A percentile compares a stretch with the other conserved stretches of the same genome.
Evolutionary conservation across 305 asterid species (phyloP).

Genomic region (Fraxinus angustifolia): DNA sequence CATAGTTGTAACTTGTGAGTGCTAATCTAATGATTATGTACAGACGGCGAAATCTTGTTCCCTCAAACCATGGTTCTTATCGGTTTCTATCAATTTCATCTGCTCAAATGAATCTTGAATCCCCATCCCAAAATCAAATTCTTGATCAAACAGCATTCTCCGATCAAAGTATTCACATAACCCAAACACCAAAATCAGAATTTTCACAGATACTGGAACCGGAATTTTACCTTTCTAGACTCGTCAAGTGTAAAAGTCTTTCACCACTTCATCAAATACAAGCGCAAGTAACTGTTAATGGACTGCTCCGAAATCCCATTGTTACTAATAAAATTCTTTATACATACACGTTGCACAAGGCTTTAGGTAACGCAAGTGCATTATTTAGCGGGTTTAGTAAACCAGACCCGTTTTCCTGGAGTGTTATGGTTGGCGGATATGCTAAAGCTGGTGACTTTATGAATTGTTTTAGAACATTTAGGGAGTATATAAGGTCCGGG

Average conservation of each 20-base stretch:
- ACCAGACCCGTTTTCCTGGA: conserved; percentile 50
- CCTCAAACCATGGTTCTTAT: conserved; percentile 15
- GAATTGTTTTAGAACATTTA: conserved; percentile 38
- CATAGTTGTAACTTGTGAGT: neutral
- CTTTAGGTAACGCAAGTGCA: conserved; percentile 34
- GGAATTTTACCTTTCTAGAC: conserved; percentile 23
- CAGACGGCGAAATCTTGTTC: conserved; percentile 20
- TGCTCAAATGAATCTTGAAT: conserved; percentile 9
- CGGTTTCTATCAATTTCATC: conserved; percentile 26
- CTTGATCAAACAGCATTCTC: conserved; percentile 3
- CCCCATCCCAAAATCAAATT: conserved; percentile 18
- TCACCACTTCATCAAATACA: conserved; percentile 38
- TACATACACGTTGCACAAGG: conserved; percentile 31
- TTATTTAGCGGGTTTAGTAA: conserved; percentile 36
- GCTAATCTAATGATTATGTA: conserved; percentile 27
- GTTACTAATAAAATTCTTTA: conserved; percentile 40
- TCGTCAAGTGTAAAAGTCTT: conserved; percentile 25
- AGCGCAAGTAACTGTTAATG: conserved; percentile 29
- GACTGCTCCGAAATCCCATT: conserved; percentile 19
- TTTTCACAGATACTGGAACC: conserved; percentile 25
- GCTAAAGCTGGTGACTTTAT: conserved; percentile 41
- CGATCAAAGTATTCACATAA: conserved; percentile 10
- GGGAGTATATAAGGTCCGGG: conserved; percentile 51
- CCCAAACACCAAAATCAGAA: conserved; percentile 19
- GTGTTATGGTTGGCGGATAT: conserved; percentile 60